phyloP scores from a whole-genome alignment of 345 rosid species.

The Barbarea vulgaris region DNA sequence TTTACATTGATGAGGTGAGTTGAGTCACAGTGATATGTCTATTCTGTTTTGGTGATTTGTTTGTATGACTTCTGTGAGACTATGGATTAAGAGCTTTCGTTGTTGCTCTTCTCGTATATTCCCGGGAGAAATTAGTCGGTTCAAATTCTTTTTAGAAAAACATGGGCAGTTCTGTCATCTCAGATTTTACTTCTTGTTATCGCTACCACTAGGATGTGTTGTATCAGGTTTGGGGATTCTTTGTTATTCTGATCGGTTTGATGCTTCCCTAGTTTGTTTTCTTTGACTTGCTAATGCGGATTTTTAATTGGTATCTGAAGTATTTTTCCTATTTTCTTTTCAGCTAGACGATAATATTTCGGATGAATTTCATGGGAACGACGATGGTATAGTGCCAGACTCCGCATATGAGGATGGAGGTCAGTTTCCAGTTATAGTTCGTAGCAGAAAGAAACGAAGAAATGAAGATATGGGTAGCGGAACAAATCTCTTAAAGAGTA shows the following conservation, averaged over 20 bases:
- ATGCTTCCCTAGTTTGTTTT: neutral
- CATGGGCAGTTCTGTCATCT: neutral
- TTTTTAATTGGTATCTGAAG: conserved; percentile 23
- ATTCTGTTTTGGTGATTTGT: conserved; percentile 6
- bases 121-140: neutral
- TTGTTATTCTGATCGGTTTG: neutral
- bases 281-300: neutral
- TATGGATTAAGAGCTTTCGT: conserved; percentile 25
- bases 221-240: conserved; percentile 6
- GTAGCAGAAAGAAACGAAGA: conserved; percentile 51
- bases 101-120: conserved; percentile 22
- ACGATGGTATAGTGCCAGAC: conserved; percentile 79
- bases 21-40: conserved; percentile 9
- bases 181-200: neutral
- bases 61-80: conserved; percentile 25
- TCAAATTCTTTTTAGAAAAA: neutral
- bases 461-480: conserved; percentile 46
- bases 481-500: conserved; percentile 33
- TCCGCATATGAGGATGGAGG: conserved; percentile 41
- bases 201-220: conserved; percentile 2
- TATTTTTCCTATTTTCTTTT: conserved; percentile 18
- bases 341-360: conserved; percentile 67
- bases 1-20: conserved; percentile 67
- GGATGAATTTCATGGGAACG: conserved; percentile 56
- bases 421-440: conserved; percentile 45